Evolutionary conservation across 1,284 basidiomycete species (phyloP).

Genomic region (Austroboletus novae-zelandiae): DNA sequence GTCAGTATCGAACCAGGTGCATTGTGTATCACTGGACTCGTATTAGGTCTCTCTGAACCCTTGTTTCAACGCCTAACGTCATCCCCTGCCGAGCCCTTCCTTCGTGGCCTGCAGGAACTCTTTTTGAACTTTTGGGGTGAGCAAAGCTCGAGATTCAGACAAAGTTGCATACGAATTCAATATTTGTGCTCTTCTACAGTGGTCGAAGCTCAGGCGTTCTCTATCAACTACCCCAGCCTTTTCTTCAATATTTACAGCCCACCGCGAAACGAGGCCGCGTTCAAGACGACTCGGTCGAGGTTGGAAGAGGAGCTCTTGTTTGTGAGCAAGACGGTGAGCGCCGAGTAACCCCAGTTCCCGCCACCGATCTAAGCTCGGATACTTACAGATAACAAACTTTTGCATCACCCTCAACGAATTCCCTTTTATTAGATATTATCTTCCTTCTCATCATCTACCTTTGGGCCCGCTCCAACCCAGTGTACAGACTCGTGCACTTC

Average conservation of each 20-base stretch:
- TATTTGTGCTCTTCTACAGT: slow-evolving; percentile 44
- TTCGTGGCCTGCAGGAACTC: slow-evolving; percentile 77
- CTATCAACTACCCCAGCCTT: slow-evolving; percentile 67
- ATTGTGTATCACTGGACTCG: slow-evolving; percentile 3
- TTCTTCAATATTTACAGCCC: slow-evolving; percentile 90
- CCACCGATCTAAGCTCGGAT: slow-evolving; percentile 5
- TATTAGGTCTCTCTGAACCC: slow-evolving; percentile 65
- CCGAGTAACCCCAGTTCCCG: neutral
- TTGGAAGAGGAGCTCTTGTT: slow-evolving; percentile 85
- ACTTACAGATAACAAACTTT: slow-evolving; percentile 76
- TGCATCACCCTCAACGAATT: slow-evolving; percentile 93
- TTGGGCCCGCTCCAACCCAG: slow-evolving; percentile 82
- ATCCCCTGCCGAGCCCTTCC: slow-evolving; percentile 67
- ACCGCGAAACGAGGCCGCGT: slow-evolving; percentile 63
- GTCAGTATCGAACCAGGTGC: slow-evolving; percentile 4
- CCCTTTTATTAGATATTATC: slow-evolving; percentile 93
- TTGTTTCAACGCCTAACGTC: slow-evolving; percentile 73
- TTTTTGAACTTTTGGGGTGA: slow-evolving; percentile 88
- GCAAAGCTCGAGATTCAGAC: slow-evolving; percentile 6
- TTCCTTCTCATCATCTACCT: slow-evolving; percentile 80
- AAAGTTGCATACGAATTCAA: slow-evolving; percentile 10
- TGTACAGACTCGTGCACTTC: slow-evolving; percentile 54
- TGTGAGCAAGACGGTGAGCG: slow-evolving; percentile 60
- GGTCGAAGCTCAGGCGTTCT: slow-evolving; percentile 82
- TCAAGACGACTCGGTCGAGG: slow-evolving; percentile 59